A percentile compares a stretch with the other conserved stretches of the same genome.
Conservation (phyloP, 495 filamentous ascomycete species). For the Aspergillus sparsus region DNA sequence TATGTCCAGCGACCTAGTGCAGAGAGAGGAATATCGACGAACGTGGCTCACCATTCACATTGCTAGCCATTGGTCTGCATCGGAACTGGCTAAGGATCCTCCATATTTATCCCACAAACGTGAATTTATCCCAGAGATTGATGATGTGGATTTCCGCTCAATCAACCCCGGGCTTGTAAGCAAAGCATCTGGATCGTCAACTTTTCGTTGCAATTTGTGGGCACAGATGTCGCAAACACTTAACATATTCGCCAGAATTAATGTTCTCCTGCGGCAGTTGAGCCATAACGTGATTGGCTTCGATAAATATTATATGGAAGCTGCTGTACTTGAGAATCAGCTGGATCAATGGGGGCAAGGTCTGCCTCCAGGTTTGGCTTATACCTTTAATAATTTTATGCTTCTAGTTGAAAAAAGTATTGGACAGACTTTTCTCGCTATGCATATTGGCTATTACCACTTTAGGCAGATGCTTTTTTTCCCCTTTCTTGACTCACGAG, state of each 20-base stretch:
- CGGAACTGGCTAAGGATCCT: slow-evolving; percentile 27
- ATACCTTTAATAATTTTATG: slow-evolving; percentile 22
- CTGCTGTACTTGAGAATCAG: slow-evolving; percentile 8
- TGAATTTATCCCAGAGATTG: slow-evolving; percentile 19
- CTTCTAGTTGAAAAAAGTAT: slow-evolving; percentile 18
- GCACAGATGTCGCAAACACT: slow-evolving; percentile 29
- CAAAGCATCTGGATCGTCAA: neutral
- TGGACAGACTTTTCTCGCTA: slow-evolving; percentile 27
- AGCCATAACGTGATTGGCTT: slow-evolving; percentile 23
- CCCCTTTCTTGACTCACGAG: slow-evolving; percentile 25
- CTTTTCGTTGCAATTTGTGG: slow-evolving; percentile 26
- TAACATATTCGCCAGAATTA: slow-evolving; percentile 25
- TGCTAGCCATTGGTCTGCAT: slow-evolving; percentile 27
- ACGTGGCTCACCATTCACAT: slow-evolving; percentile 26
- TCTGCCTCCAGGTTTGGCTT: slow-evolving; percentile 19
- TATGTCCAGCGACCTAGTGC: slow-evolving; percentile 5
- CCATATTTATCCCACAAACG: neutral
- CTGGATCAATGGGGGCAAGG: slow-evolving; percentile 22
- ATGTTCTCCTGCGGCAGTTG: slow-evolving; percentile 19
- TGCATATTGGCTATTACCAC: slow-evolving; percentile 31
- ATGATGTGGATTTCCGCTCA: slow-evolving; percentile 25
- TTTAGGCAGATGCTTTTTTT: slow-evolving; percentile 33
- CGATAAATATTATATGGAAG: slow-evolving; percentile 22
- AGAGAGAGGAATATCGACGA: slow-evolving; percentile 25
- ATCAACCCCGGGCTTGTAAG: slow-evolving; percentile 9